Evolutionary conservation across 1,284 basidiomycete species (phyloP).

Genomic region (Xerocomus amazonicus): DNA sequence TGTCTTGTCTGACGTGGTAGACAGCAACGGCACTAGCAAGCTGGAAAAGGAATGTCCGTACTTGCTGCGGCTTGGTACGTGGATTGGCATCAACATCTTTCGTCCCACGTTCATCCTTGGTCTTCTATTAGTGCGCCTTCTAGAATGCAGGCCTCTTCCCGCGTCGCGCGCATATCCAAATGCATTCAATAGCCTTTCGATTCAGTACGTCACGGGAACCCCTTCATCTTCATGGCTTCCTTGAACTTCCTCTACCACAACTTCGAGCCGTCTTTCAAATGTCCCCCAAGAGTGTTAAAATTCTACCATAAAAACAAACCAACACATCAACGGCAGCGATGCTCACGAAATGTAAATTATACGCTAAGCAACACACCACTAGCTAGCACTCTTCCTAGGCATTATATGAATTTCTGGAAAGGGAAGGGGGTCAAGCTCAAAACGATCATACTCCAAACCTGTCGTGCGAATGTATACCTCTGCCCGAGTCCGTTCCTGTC

Average conservation of each 20-base stretch:
- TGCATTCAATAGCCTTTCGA: conserved; percentile 66
- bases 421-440: conserved; percentile 65
- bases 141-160: conserved; percentile 47
- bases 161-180: conserved; percentile 46
- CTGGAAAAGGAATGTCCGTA: conserved; percentile 29
- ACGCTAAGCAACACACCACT: conserved; percentile 39
- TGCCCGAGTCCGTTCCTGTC: conserved; percentile 42
- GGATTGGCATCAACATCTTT: too few relatives aligned
- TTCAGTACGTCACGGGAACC: conserved; percentile 44
- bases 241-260: too few relatives aligned
- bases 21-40: conserved; percentile 37
- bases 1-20: conserved; percentile 8
- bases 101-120: background rate
- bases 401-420: conserved; percentile 52
- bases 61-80: conserved; percentile 29
- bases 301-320: conserved; percentile 21
- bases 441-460: conserved; percentile 56
- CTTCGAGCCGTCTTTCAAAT: background rate
- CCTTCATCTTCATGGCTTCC: conserved; percentile 15
- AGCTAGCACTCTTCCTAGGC: conserved; percentile 68
- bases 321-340: conserved; percentile 29
- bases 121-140: conserved; percentile 39
- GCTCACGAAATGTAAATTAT: conserved; percentile 25
- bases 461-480: conserved; percentile 61
- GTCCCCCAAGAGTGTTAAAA: background rate